Evolutionary conservation across 257 asterid species (phyloP), one percentile per base, ranked within the genome.

Genomic region (Perilla frutescens): DNA sequence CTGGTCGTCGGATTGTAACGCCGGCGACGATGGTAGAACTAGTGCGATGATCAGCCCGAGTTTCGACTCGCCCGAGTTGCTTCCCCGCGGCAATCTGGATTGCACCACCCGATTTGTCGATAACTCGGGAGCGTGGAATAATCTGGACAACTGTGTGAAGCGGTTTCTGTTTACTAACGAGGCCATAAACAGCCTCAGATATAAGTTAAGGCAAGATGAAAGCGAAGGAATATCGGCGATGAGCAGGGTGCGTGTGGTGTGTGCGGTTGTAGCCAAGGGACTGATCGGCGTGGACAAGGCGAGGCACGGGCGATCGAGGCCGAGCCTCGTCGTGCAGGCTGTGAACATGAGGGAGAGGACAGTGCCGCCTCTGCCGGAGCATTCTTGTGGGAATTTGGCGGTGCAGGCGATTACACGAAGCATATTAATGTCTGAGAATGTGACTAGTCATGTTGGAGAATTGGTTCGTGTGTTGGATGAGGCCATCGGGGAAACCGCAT

Each of bases 91-190:
- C 15, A 40, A 54, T 31, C 8, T 49, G 53, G 36, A 36, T 12
- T 39, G 45, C 12, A 34, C 31, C 4, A 1, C 26, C 26, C 26
- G 12, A 1, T 2, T 1, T 1, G 36, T 50, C 14, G 29, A 67
- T 5, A 50, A 9, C 6, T 63, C 66, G 5, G 66, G 37, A 2
- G 7, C 4, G 1, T 12, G 49, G 60, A 36, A 51, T 3, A 20
- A 20, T 20, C 11, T 39, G 8, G 7, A 5, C 72, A 49, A 40
- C 15, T 43, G 75, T 6, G 70, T 63, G 2, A 70, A 53, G 62
- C 59, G 76, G 44, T 73, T 84, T 31, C 50, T 45, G 14, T 79
- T 84, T 47, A 11, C 9, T 58, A 60, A 73, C 14, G 57, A 54
- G 29, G 72, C 77, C 2, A 73, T 84, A 45, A 9, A 55, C 3